These are phyloP conservation scores for Daldinia sp. DNA, from an alignment of 2,329 filamentous ascomycete species.

Conservation along the genomic window DNA sequence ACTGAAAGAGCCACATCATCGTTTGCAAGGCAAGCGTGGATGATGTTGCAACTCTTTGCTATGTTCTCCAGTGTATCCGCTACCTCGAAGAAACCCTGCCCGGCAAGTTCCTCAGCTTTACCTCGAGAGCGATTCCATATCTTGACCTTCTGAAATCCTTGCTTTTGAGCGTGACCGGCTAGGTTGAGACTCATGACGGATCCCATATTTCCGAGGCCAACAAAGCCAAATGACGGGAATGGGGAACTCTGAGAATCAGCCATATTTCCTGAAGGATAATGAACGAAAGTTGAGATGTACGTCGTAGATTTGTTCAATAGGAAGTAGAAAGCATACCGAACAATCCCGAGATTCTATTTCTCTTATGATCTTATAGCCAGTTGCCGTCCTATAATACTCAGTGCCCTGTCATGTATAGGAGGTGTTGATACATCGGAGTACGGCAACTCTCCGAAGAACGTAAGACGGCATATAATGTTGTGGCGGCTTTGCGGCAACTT, in stretches of 20 bases:
- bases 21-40: conserved; percentile 24
- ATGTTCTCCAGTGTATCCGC: conserved; percentile 15
- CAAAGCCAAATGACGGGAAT: conserved; percentile 16
- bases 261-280: background rate
- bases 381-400: background rate
- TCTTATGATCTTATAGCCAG: background rate
- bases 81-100: background rate
- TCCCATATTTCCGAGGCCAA: conserved; percentile 25
- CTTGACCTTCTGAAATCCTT: conserved; percentile 17
- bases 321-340: background rate
- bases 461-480: background rate
- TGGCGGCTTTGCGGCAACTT: background rate
- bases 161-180: conserved; percentile 11
- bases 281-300: background rate
- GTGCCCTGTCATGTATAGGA: background rate
- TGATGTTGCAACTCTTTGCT: conserved; percentile 12
- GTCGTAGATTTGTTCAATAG: background rate
- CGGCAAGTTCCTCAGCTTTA: conserved; percentile 14
- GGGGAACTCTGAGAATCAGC: background rate
- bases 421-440: background rate
- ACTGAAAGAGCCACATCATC: conserved; percentile 24
- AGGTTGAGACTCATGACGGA: conserved; percentile 18
- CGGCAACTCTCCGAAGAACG: background rate
- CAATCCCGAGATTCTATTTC: background rate
- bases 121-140: conserved; percentile 22